These are phyloP conservation scores for Platanthera zijinensis DNA, from an alignment of 106 monocot genomes.

Conservation along the genomic window DNA sequence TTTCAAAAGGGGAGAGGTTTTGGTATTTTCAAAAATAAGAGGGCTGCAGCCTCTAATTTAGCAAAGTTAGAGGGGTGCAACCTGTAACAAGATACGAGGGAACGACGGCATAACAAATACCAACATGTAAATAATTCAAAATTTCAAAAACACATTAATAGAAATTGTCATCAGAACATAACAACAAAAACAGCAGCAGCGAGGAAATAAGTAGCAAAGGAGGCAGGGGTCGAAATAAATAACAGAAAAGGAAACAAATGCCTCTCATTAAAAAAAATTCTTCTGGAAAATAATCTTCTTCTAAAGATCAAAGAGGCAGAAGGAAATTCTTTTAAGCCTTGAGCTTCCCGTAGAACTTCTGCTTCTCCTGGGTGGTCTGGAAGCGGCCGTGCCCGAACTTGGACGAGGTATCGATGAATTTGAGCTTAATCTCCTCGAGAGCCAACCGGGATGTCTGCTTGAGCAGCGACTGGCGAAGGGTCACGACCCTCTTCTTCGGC, in stretches of 20 bases:
- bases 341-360: conserved; percentile 51
- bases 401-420: conserved; percentile 65
- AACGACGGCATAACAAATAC: neutral
- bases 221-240: neutral
- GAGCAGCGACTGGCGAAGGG: conserved; percentile 54
- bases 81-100: no score
- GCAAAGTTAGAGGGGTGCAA: no score
- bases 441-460: conserved; percentile 54
- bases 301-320: neutral
- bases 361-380: conserved; percentile 67
- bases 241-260: neutral
- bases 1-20: no score
- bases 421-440: conserved; percentile 69
- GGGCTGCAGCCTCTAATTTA: no score
- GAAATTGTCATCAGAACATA: neutral
- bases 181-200: neutral
- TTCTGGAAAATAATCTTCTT: neutral
- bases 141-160: neutral
- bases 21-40: no score
- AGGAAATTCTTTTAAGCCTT: conserved; percentile 21
- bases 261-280: neutral
- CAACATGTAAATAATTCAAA: neutral
- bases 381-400: conserved; percentile 72
- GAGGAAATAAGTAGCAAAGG: neutral
- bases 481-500: conserved; percentile 60